A percentile compares a stretch with the other conserved stretches of the same genome.
phyloP scores from a whole-genome alignment of 176 grass and related monocot species.

The Cenchrus americanus region DNA sequence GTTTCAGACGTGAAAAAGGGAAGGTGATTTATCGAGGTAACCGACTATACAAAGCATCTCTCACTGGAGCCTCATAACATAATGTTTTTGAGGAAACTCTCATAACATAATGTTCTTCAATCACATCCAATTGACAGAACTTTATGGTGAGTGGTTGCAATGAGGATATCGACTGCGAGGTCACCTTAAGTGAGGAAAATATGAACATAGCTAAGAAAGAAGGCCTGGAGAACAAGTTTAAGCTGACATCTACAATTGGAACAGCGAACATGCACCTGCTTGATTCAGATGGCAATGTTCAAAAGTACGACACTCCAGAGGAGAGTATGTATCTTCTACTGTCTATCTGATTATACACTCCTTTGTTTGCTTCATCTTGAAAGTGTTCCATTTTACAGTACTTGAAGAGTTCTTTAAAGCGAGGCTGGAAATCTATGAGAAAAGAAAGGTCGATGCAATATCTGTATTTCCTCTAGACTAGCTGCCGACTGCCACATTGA shows the following conservation, averaged over 20 bases:
- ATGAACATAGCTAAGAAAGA: conserved; percentile 66
- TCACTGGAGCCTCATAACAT: neutral
- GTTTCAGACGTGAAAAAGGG: neutral
- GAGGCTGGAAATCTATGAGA: conserved; percentile 60
- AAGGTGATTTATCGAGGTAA: neutral
- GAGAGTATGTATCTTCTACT: conserved; percentile 33
- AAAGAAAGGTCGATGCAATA: conserved; percentile 61
- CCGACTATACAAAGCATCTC: no score
- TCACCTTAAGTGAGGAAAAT: conserved; percentile 63
- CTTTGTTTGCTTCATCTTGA: conserved; percentile 17
- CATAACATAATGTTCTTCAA: neutral
- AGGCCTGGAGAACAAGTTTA: conserved; percentile 83
- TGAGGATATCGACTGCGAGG: conserved; percentile 54
- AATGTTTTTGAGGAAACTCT: neutral
- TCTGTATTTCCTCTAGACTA: neutral
- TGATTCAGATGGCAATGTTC: conserved; percentile 56
- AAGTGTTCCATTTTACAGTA: conserved; percentile 47
- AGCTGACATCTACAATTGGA: conserved; percentile 63
- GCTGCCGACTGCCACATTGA: neutral
- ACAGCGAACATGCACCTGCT: conserved; percentile 89
- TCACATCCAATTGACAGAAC: conserved; percentile 44
- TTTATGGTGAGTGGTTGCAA: conserved; percentile 52
- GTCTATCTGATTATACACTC: conserved; percentile 1
- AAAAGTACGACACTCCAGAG: conserved; percentile 71
- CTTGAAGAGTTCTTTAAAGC: conserved; percentile 66